These are phyloP conservation scores for Trebouxiophyceae sp. DNA, from an alignment of 163 green algal genomes.

Conservation along the genomic window DNA sequence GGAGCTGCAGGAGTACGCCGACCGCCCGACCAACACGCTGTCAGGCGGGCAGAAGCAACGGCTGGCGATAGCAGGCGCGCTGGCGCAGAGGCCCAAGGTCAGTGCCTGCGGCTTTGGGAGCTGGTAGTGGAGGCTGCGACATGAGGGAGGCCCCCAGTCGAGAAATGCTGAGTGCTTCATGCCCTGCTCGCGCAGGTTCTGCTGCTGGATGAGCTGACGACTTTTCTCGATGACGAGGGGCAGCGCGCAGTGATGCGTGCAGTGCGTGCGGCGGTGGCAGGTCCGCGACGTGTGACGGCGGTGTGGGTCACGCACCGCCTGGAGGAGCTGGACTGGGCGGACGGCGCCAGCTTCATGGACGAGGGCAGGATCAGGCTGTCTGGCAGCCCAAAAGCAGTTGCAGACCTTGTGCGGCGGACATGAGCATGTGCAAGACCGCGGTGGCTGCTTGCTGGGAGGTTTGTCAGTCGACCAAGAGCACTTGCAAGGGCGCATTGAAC, in stretches of 20 bases:
- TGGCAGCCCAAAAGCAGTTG: slow-evolving; percentile 28
- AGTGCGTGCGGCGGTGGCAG: slow-evolving; percentile 58
- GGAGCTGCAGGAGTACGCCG: slow-evolving; percentile 64
- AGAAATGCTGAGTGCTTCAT: too few relatives aligned
- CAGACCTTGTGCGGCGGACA: too few relatives aligned
- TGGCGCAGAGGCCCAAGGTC: slow-evolving; percentile 55
- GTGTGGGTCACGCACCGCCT: slow-evolving; percentile 95
- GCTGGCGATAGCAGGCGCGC: slow-evolving; percentile 85
- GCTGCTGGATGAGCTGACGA: slow-evolving; percentile 97
- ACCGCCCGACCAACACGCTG: slow-evolving; percentile 74
- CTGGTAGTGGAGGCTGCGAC: too few relatives aligned
- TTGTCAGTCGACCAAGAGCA: too few relatives aligned
- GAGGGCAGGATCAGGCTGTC: slow-evolving; percentile 70
- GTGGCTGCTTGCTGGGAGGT: too few relatives aligned
- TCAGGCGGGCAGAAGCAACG: slow-evolving; percentile 95
- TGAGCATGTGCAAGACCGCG: too few relatives aligned
- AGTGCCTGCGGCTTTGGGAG: too few relatives aligned
- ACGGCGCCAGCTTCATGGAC: slow-evolving; percentile 90
- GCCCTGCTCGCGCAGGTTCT: too few relatives aligned
- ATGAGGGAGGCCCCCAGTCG: too few relatives aligned
- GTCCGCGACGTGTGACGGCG: slow-evolving; percentile 56
- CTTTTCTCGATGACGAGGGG: slow-evolving; percentile 89
- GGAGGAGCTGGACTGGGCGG: slow-evolving; percentile 89
- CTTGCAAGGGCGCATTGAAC: too few relatives aligned
- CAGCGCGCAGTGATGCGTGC: slow-evolving; percentile 78